Base-by-base conservation (phyloP, 352 stramenopile species). In the Phytophthora pisi region DNA sequence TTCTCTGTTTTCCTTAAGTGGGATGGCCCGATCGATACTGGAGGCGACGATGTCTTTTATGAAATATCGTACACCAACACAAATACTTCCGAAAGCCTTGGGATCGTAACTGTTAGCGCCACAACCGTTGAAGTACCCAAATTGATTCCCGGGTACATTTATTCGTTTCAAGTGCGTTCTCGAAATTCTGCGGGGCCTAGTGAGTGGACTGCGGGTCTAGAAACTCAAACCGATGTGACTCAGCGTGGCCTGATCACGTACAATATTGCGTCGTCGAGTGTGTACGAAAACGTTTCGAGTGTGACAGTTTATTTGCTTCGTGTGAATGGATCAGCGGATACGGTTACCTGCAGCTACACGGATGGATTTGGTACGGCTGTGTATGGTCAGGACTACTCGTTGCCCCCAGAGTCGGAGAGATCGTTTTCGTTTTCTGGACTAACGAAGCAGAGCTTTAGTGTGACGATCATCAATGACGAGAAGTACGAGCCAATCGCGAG, bases 311-410 rank as follows among this genome's bases (percentile, higher is more conserved):
- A 74, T 18, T 56, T 91, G 3, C 11, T 83, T 15, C 79, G 83
- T 11, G 68, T 82, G 6, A 81, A 88, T 51, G 83, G 83, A 9
- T 81, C 72, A 18, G 76, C 77, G 0, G 76, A 73, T 11, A 75
- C 56, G 1, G 77, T 91, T 24, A 73, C 66, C 3, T 89, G 83
- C 52, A 51, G 61, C 4, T 80, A 82, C 46, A 51, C 72, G 2
- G 9, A 74, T 6, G 47, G 47, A 1, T 31, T 15, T 4, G 75
- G 72, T 5, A 77, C 61, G 3, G 80, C 83, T 30, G 38, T 64
- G 0, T 52, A 75, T 6, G 72, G 46, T 1, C 18, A 9, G 16
- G 81, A 91, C 42, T 91, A 73, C 45, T 49, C 55, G 4, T 51
- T 89, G 9, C 60, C 68, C 3, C 43, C 15, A 5, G 54, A 65